These are phyloP conservation scores for Schizonepeta tenuifolia DNA, from an alignment of 257 asterid genomes.

Conservation along the genomic window DNA sequence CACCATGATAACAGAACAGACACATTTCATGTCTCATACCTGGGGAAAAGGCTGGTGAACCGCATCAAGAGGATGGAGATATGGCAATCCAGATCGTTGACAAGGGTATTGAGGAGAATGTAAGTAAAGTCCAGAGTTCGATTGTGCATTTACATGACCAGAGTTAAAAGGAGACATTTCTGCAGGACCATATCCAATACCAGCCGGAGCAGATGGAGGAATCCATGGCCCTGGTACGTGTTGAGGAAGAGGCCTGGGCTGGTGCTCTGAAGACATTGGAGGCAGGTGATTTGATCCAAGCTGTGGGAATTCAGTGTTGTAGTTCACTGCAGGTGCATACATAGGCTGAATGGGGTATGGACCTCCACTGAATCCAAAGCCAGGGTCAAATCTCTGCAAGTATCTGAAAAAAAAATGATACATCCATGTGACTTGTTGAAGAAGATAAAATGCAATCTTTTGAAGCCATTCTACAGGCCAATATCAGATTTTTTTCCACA, in stretches of 20 bases:
- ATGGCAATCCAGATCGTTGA: slow-evolving; percentile 82
- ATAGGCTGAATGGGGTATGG: slow-evolving; percentile 88
- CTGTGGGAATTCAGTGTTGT: slow-evolving; percentile 96
- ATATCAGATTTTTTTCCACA: slow-evolving; percentile 7
- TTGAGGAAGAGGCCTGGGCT: slow-evolving; percentile 73
- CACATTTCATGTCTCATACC: slow-evolving; percentile 47
- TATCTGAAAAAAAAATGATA: slow-evolving; percentile 53
- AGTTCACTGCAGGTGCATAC: slow-evolving; percentile 93
- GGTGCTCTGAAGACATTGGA: slow-evolving; percentile 75
- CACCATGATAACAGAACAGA: slow-evolving; percentile 9
- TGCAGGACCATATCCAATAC: slow-evolving; percentile 80
- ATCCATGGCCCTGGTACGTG: slow-evolving; percentile 81
- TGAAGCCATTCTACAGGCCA: slow-evolving; percentile 23
- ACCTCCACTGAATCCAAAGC: slow-evolving; percentile 87
- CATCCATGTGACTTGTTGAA: slow-evolving; percentile 7
- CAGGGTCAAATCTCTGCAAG: slow-evolving; percentile 98
- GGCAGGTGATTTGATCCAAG: slow-evolving; percentile 76
- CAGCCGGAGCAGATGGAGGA: slow-evolving; percentile 63
- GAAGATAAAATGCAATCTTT: not conserved
- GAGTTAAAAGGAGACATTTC: slow-evolving; percentile 78
- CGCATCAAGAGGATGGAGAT: slow-evolving; percentile 81
- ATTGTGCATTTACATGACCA: slow-evolving; percentile 65
- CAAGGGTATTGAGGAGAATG: slow-evolving; percentile 82
- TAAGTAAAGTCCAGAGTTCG: slow-evolving; percentile 65
- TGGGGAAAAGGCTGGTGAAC: slow-evolving; percentile 82